phyloP scores from a whole-genome alignment of 2,329 filamentous ascomycete genomes.

The Aspergillus proliferans region DNA sequence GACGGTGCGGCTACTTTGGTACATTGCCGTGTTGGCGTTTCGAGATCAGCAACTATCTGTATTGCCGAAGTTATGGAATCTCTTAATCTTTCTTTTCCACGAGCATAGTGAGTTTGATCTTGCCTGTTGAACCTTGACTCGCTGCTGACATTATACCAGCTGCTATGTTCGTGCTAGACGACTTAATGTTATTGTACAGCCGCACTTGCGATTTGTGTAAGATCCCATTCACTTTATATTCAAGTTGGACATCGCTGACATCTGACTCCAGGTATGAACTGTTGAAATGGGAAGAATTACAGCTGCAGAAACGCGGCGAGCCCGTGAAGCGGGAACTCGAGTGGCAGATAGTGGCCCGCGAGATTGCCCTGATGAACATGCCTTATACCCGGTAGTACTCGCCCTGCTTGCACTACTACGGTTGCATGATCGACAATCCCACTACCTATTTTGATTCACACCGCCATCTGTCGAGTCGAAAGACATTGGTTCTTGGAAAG shows the following conservation, averaged over 20 bases:
- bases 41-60: constrained; percentile 90
- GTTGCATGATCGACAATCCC: not conserved
- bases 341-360: constrained; percentile 80
- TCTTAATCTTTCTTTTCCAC: constrained; percentile 72
- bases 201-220: constrained; percentile 83
- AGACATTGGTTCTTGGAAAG: not conserved
- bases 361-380: constrained; percentile 93
- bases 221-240: constrained; percentile 5
- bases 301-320: constrained; percentile 51
- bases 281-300: constrained; percentile 86
- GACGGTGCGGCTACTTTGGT: constrained; percentile 82
- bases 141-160: constrained; percentile 26
- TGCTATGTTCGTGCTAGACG: constrained; percentile 90
- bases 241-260: constrained; percentile 9
- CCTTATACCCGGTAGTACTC: constrained; percentile 67
- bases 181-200: constrained; percentile 96
- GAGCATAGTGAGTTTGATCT: constrained; percentile 63
- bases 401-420: not conserved
- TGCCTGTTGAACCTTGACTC: not conserved
- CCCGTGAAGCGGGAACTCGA: constrained; percentile 71
- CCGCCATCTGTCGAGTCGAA: not conserved
- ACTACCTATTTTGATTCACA: not conserved
- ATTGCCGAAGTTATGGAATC: constrained; percentile 97
- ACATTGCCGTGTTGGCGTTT: constrained; percentile 93
- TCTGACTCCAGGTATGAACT: constrained; percentile 61